Percentiles rank a stretch among this genome's conserved stretches.
Conservation (phyloP, 2,329 filamentous ascomycete genomes). For the Calycina herbarum region DNA sequence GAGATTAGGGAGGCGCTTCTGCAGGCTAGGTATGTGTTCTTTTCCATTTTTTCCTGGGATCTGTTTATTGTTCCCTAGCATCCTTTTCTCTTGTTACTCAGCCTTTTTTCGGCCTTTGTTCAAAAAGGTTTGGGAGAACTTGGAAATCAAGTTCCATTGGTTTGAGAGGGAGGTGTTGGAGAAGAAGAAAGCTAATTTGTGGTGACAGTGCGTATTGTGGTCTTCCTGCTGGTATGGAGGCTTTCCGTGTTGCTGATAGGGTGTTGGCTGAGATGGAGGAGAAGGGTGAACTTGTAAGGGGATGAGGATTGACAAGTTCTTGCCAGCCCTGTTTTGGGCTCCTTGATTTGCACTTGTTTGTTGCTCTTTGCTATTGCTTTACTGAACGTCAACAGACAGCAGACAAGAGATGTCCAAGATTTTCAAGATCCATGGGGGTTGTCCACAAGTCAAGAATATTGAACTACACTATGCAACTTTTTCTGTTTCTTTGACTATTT, state of each 20-base stretch:
- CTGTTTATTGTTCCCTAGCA: background rate
- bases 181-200: constrained; percentile 13
- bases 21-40: constrained; percentile 31
- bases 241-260: constrained; percentile 34
- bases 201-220: constrained; percentile 34
- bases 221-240: constrained; percentile 35
- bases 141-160: background rate
- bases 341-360: too few species aligned
- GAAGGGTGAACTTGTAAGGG: constrained; percentile 32
- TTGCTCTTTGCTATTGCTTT: too few species aligned
- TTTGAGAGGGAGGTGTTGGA: background rate
- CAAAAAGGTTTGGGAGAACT: background rate
- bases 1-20: constrained; percentile 35
- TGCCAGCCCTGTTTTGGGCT: background rate
- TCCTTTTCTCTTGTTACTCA: background rate
- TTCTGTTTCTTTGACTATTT: too few species aligned
- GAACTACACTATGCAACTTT: too few species aligned
- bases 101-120: background rate
- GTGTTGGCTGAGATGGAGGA: constrained; percentile 35
- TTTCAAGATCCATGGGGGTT: too few species aligned
- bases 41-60: background rate
- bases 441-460: too few species aligned
- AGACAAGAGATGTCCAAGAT: too few species aligned
- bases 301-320: constrained; percentile 8
- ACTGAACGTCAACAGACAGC: too few species aligned